These are phyloP conservation scores for Suillus clintonianus DNA, from an alignment of 768 basidiomycete species.

Conservation along the genomic window DNA sequence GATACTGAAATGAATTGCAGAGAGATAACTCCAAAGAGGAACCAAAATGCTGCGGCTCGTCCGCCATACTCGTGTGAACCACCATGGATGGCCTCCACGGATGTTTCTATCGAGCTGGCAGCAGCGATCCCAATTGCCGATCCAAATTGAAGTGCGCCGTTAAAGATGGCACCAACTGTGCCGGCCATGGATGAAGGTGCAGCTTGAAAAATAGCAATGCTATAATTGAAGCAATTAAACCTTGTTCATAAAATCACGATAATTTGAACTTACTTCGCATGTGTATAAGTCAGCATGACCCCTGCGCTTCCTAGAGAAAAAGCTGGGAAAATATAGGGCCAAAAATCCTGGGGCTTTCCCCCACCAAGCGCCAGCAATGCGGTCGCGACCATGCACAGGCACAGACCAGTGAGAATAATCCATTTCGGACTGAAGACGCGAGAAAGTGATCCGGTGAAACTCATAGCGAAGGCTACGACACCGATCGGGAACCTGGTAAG, in stretches of 20 bases:
- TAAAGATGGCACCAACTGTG: conserved; percentile 57
- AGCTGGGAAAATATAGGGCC: conserved; percentile 50
- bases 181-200: conserved; percentile 52
- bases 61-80: conserved; percentile 37
- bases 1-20: conserved; percentile 34
- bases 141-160: conserved; percentile 53
- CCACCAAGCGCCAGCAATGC: conserved; percentile 45
- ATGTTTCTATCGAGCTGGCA: conserved; percentile 49
- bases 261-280: conserved; percentile 44
- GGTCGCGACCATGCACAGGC: conserved; percentile 39
- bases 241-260: neutral
- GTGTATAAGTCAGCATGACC: conserved; percentile 45
- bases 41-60: conserved; percentile 48
- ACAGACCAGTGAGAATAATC: conserved; percentile 45
- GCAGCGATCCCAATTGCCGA: conserved; percentile 52
- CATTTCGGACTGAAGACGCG: conserved; percentile 42
- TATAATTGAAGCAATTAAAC: conserved; percentile 16
- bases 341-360: conserved; percentile 44
- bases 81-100: conserved; percentile 37
- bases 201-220: conserved; percentile 52
- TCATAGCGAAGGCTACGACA: conserved; percentile 35
- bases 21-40: conserved; percentile 38
- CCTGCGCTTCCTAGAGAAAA: conserved; percentile 51
- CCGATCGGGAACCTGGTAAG: conserved; percentile 43
- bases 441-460: conserved; percentile 42